These are phyloP conservation scores for Simmondsia chinensis DNA, from an alignment of 148 eudicot species.

Conservation along the genomic window DNA sequence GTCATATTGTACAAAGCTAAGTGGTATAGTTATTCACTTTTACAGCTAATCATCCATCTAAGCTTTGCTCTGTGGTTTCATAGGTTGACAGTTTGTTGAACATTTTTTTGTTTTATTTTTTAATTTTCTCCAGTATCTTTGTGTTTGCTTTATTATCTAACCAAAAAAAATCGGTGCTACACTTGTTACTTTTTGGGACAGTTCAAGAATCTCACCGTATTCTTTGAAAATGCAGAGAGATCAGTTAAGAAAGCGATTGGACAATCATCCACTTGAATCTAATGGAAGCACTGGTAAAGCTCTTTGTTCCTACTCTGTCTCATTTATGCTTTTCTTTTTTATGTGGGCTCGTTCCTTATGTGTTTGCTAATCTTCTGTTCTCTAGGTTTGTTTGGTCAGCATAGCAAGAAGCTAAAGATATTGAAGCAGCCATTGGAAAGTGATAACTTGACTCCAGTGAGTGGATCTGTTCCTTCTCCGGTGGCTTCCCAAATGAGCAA, in stretches of 20 bases:
- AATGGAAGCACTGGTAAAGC: slow-evolving; percentile 64
- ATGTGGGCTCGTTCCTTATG: slow-evolving; percentile 2
- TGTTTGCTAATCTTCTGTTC: not conserved
- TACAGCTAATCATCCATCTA: too few species aligned
- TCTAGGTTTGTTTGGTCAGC: slow-evolving; percentile 59
- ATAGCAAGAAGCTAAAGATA: slow-evolving; percentile 55
- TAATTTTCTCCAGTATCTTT: too few species aligned
- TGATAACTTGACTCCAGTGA: slow-evolving; percentile 42
- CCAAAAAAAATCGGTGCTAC: too few species aligned
- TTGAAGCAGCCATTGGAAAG: slow-evolving; percentile 52
- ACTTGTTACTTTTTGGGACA: slow-evolving; percentile 1
- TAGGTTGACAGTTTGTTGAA: too few species aligned
- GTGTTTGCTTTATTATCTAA: too few species aligned
- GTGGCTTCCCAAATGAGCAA: slow-evolving; percentile 85
- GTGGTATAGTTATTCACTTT: too few species aligned
- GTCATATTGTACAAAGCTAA: too few species aligned
- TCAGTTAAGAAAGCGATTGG: slow-evolving; percentile 51
- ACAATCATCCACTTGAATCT: slow-evolving; percentile 51
- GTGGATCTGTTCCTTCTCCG: slow-evolving; percentile 72
- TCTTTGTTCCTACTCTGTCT: not conserved
- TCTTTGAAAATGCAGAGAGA: slow-evolving; percentile 50
- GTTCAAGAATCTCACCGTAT: not conserved
- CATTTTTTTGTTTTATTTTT: too few species aligned
- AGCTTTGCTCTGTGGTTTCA: too few species aligned
- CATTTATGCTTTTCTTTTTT: not conserved